Conservation (phyloP, 257 asterid species). For the Plectranthus barbatus region DNA sequence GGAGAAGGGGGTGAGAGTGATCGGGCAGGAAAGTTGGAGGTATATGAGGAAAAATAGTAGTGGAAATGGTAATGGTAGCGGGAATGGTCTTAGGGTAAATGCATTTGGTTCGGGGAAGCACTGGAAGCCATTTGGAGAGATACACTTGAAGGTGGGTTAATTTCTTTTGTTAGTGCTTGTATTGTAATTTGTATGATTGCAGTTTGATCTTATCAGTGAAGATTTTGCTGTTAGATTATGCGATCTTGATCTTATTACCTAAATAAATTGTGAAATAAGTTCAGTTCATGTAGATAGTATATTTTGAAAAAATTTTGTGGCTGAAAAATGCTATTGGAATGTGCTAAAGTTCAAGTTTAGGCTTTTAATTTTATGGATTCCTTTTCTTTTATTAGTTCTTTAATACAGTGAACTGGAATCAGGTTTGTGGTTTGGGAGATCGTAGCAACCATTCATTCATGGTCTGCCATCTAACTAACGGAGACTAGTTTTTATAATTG, state of each 20-base stretch:
- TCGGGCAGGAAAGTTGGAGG: slow-evolving; percentile 88
- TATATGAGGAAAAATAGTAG: slow-evolving; percentile 70
- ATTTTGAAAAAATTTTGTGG: too few species aligned
- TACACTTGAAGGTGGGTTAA: slow-evolving; percentile 71
- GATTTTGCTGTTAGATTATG: too few species aligned
- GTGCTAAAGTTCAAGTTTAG: too few species aligned
- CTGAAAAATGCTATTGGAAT: too few species aligned
- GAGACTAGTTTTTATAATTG: neutral
- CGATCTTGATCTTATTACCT: too few species aligned
- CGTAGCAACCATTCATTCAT: too few species aligned
- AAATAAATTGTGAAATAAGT: too few species aligned
- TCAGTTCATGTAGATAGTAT: too few species aligned
- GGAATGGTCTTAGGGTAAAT: slow-evolving; percentile 19
- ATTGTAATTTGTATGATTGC: neutral
- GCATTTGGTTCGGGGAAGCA: slow-evolving; percentile 40
- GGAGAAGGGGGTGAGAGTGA: slow-evolving; percentile 75
- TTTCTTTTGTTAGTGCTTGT: slow-evolving; percentile 7
- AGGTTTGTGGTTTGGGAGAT: too few species aligned
- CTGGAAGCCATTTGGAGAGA: slow-evolving; percentile 86
- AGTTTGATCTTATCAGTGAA: neutral
- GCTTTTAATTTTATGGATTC: too few species aligned
- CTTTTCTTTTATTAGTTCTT: too few species aligned
- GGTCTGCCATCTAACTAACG: slow-evolving; percentile 1
- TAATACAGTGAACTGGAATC: neutral
- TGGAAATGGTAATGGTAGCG: slow-evolving; percentile 23